Conservation (phyloP, 257 asterid genomes). For the Eustoma russellianum region DNA sequence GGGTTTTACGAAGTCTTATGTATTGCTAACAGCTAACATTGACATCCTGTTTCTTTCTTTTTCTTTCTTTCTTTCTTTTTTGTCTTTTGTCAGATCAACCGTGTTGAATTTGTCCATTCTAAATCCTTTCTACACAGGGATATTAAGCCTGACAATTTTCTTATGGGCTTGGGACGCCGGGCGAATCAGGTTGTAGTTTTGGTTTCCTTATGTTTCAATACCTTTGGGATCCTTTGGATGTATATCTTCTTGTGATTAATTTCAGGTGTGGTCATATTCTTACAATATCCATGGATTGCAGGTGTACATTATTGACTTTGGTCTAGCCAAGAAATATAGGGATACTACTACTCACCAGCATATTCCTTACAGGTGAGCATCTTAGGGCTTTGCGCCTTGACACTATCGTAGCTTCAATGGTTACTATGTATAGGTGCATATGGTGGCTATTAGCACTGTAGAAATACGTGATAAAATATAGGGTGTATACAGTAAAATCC, state of each 20-base stretch:
- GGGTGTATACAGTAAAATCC: too few species aligned
- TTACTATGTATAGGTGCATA: too few species aligned
- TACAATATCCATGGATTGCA: conserved; percentile 14
- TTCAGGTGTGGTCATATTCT: background rate
- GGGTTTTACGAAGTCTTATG: background rate
- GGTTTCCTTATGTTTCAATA: conserved; percentile 1
- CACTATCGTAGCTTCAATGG: background rate
- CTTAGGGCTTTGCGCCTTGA: background rate
- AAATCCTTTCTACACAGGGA: conserved; percentile 96
- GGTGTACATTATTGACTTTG: conserved; percentile 94
- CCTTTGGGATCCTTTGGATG: background rate
- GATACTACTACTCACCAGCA: conserved; percentile 78
- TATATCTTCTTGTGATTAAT: background rate
- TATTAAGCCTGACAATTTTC: conserved; percentile 98
- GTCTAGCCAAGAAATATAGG: conserved; percentile 93
- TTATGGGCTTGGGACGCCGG: conserved; percentile 98
- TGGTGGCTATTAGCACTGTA: too few species aligned
- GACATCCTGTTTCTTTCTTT: conserved; percentile 5
- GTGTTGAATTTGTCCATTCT: conserved; percentile 84
- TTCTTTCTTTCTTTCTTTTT: background rate
- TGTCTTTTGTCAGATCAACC: conserved; percentile 58
- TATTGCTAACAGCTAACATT: conserved; percentile 4
- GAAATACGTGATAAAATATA: too few species aligned
- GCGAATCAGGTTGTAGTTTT: conserved; percentile 73
- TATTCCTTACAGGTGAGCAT: conserved; percentile 83